A percentile compares a stretch with the other conserved stretches of the same genome.
These are phyloP conservation scores for Hymenoscyphus occultus DNA, from an alignment of 2,329 filamentous ascomycete genomes.

Conservation along the genomic window DNA sequence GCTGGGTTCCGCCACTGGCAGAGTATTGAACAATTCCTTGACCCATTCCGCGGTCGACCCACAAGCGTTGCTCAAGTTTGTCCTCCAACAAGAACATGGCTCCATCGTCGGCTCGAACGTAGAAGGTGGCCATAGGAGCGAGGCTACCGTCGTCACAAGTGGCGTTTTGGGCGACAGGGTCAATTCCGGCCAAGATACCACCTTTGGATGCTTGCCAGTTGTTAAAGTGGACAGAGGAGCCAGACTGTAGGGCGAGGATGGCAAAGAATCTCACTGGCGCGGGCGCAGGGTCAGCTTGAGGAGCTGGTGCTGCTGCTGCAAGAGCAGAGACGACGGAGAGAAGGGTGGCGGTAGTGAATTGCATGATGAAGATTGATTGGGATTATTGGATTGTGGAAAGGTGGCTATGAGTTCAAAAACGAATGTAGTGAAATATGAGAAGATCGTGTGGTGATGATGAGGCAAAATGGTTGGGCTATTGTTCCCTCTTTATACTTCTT, in stretches of 20 bases:
- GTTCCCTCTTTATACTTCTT: neutral
- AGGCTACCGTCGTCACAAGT: neutral
- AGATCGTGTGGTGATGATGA: neutral
- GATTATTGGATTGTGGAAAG: neutral
- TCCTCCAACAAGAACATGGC: neutral
- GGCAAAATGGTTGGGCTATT: neutral
- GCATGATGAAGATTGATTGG: neutral
- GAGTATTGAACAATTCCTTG: neutral
- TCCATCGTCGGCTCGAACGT: neutral
- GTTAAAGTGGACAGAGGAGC: neutral
- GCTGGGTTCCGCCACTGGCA: neutral
- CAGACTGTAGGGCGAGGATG: neutral
- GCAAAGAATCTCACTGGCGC: neutral
- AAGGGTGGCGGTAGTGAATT: neutral
- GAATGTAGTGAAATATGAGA: neutral
- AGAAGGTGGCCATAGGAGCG: neutral
- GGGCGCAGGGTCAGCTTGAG: neutral
- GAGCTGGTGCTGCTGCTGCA: neutral
- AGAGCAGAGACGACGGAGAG: neutral
- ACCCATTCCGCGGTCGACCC: constrained; percentile 3
- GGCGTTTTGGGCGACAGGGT: neutral
- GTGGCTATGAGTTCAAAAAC: neutral
- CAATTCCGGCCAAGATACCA: neutral
- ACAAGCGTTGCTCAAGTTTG: neutral
- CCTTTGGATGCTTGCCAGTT: neutral